These are phyloP conservation scores for Daldinia childiae DNA, from an alignment of 495 filamentous ascomycete genomes.

Conservation along the genomic window DNA sequence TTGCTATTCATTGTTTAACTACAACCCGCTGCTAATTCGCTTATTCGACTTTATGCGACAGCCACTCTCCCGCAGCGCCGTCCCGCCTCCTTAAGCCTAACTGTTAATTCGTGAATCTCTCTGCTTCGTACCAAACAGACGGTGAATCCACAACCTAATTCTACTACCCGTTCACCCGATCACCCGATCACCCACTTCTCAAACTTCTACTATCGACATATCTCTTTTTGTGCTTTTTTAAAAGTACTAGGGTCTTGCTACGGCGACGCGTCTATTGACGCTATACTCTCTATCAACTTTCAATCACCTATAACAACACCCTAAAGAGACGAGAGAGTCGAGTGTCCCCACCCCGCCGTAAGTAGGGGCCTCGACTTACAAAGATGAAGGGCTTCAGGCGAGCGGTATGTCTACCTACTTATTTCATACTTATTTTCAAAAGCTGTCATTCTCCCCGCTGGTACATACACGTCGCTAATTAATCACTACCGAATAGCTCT, in stretches of 20 bases:
- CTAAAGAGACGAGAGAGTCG: slow-evolving; percentile 33
- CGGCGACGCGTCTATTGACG: slow-evolving; percentile 27
- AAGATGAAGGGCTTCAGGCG: slow-evolving; percentile 98
- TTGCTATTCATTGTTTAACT: slow-evolving; percentile 24
- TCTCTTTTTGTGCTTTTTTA: slow-evolving; percentile 3
- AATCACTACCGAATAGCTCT: slow-evolving; percentile 72
- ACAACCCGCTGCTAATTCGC: slow-evolving; percentile 3
- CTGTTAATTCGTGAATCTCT: slow-evolving; percentile 16
- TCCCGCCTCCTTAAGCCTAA: slow-evolving; percentile 26
- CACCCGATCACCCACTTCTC: slow-evolving; percentile 10
- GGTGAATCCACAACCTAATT: slow-evolving; percentile 31
- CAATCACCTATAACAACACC: slow-evolving; percentile 12
- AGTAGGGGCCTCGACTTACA: slow-evolving; percentile 54
- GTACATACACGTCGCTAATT: background rate
- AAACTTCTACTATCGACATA: slow-evolving; percentile 12
- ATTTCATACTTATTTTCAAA: background rate
- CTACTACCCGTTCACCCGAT: background rate
- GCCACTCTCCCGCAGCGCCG: slow-evolving; percentile 24
- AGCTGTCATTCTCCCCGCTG: background rate
- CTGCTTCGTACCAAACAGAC: slow-evolving; percentile 30
- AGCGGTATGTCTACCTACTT: slow-evolving; percentile 76
- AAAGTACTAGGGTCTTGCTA: background rate
- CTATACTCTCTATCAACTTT: slow-evolving; percentile 10
- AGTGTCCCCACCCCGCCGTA: slow-evolving; percentile 45
- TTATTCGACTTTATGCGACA: slow-evolving; percentile 27